Percentiles rank a stretch among this genome's conserved stretches.
These are phyloP conservation scores for Aspergillus sp. DNA, from an alignment of 2,329 filamentous ascomycete species.

Conservation along the genomic window DNA sequence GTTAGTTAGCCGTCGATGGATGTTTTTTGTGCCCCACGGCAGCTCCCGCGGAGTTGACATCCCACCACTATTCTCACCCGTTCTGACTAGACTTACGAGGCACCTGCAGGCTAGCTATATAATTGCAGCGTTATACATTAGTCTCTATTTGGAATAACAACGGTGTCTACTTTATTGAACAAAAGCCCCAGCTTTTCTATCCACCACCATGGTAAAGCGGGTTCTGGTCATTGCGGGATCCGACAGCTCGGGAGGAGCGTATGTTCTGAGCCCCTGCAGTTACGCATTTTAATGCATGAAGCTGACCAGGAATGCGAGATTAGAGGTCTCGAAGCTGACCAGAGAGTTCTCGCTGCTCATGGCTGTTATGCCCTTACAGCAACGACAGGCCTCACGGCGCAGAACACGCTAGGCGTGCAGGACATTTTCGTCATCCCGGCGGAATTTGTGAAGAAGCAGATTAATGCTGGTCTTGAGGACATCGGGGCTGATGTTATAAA, in stretches of 20 bases:
- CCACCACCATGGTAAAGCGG: conserved; percentile 37
- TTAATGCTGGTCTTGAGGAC: conserved; percentile 75
- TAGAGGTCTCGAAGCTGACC: conserved; percentile 89
- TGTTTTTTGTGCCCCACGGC: conserved; percentile 1
- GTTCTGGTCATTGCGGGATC: conserved; percentile 81
- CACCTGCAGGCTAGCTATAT: background rate
- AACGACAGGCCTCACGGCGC: conserved; percentile 89
- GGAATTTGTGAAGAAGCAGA: conserved; percentile 72
- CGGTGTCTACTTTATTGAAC: background rate
- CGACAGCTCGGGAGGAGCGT: conserved; percentile 86
- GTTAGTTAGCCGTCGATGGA: background rate
- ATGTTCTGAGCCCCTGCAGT: conserved; percentile 31
- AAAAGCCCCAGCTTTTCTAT: conserved; percentile 1
- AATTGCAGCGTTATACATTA: background rate
- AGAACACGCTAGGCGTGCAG: conserved; percentile 79
- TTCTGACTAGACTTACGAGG: too few species aligned
- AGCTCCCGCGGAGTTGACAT: background rate
- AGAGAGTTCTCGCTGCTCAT: conserved; percentile 88
- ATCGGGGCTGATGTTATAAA: conserved; percentile 86
- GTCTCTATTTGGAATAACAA: background rate
- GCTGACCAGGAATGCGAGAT: conserved; percentile 12
- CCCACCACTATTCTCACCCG: background rate
- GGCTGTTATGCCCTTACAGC: conserved; percentile 94
- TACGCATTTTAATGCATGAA: conserved; percentile 3
- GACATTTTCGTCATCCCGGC: conserved; percentile 73